Conservation (phyloP, 1,284 basidiomycete genomes). For the Puccinia sorghi region DNA sequence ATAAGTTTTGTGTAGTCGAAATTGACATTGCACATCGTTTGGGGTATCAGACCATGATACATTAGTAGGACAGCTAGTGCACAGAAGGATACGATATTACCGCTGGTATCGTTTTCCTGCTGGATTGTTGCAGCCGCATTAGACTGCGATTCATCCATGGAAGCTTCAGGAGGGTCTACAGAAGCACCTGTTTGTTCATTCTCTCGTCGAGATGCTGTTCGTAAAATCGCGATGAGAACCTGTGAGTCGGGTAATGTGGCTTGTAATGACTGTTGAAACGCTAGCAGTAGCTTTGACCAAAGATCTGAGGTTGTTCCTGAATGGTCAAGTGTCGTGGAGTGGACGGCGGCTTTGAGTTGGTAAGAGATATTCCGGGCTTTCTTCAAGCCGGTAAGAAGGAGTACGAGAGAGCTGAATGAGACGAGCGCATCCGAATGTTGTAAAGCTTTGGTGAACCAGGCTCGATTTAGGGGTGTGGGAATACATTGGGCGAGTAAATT, state of each 20-base stretch:
- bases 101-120: background rate
- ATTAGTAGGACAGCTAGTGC: constrained; percentile 31
- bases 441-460: constrained; percentile 46
- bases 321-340: background rate
- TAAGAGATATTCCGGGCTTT: constrained; percentile 31
- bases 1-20: constrained; percentile 49
- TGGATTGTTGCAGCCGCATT: background rate
- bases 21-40: constrained; percentile 28
- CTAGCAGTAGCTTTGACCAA: constrained; percentile 28
- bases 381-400: constrained; percentile 42
- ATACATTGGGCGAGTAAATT: constrained; percentile 49
- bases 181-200: constrained; percentile 10
- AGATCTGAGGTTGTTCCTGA: background rate
- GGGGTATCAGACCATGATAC: constrained; percentile 42
- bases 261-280: constrained; percentile 34
- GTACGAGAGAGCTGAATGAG: constrained; percentile 25
- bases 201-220: constrained; percentile 19
- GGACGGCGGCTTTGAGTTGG: constrained; percentile 13
- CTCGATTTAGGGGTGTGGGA: constrained; percentile 42
- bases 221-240: constrained; percentile 41
- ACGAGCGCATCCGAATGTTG: constrained; percentile 35
- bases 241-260: constrained; percentile 42
- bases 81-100: constrained; percentile 35
- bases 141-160: constrained; percentile 5
- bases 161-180: background rate